Conservation (phyloP, 495 filamentous ascomycete genomes). For the Talaromyces nanjingensis region DNA sequence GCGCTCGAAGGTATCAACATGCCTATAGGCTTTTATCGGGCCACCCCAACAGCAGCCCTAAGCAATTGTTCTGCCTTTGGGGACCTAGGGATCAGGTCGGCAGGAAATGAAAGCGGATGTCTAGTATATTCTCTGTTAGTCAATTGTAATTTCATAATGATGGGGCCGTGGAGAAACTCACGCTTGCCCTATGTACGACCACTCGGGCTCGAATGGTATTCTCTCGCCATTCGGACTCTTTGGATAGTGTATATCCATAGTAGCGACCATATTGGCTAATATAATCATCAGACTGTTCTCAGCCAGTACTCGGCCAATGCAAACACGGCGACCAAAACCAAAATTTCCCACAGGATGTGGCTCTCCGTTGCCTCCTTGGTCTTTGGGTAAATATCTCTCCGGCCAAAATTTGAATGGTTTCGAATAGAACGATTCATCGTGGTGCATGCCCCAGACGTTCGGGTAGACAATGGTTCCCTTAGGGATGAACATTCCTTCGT, state of each 20-base stretch:
- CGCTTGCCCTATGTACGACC: conserved; percentile 1
- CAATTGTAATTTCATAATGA: neutral
- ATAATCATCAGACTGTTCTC: conserved; percentile 16
- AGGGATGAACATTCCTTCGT: conserved; percentile 42
- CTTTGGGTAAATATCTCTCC: conserved; percentile 33
- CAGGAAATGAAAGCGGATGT: neutral
- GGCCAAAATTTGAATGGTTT: conserved; percentile 33
- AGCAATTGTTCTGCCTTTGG: neutral
- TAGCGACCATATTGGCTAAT: conserved; percentile 15
- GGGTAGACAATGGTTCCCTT: conserved; percentile 32
- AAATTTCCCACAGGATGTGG: conserved; percentile 43
- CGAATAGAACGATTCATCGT: conserved; percentile 29
- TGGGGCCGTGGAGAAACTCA: neutral
- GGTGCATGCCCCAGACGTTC: conserved; percentile 39
- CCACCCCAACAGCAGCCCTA: neutral
- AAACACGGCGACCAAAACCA: conserved; percentile 40
- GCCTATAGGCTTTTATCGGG: too few species aligned
- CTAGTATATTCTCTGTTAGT: neutral
- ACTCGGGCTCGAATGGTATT: neutral
- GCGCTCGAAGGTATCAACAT: neutral
- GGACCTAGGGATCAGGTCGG: neutral
- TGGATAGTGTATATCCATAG: conserved; percentile 13
- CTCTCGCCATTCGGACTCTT: conserved; percentile 13
- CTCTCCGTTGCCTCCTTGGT: conserved; percentile 41
- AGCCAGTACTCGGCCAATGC: conserved; percentile 16